Base-by-base conservation (phyloP, 2,329 filamentous ascomycete genomes). In the Penicillium sp. region DNA sequence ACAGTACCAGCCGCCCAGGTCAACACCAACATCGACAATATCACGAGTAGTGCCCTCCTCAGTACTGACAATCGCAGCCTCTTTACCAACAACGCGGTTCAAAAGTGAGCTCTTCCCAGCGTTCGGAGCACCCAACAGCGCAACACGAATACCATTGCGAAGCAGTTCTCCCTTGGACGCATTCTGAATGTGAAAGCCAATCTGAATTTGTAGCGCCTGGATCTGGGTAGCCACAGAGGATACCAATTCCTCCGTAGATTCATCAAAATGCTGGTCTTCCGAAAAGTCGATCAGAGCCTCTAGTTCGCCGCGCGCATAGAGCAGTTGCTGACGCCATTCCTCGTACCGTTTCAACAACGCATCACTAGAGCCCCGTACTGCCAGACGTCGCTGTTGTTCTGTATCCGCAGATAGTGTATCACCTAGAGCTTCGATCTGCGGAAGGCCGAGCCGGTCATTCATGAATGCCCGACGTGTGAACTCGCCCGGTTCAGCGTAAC, bases 221-320 rank as follows among this genome's bases (percentile, higher is more conserved):
- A 96, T 84, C 68, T 92, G 86, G 0, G 63, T 65, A 1, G 86
- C 83, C 29, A 97, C 90, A 49, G 87, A 91, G 0, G 70, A 73
- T 45, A 96, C 82, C 22, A 98, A 80, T 54, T 90, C 84, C 0
- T 82, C 77, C 0, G 91, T 90, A 3, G 90, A 88, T 74, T 96
- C 92, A 65, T 98, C 93, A 68, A 99, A 96, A 77, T 98, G 90
- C 75, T 99, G 93, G 68, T 98, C 95, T 73, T 99, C 95, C 1
- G 91, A 90, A 72, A 99, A 99, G 75, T 99, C 95, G 60, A 99
- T 98, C 64, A 99, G 78, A 0, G 95, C 95, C 75, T 99, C 95
- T 39, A 99, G 82, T 76, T 98, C 93, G 10, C 91, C 95, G 2
- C 95, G 86, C 10, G 93, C 93, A 60, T 89, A 82, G 7, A 98